Conservation (phyloP, 106 monocot species). For the Narthecium ossifragum region DNA sequence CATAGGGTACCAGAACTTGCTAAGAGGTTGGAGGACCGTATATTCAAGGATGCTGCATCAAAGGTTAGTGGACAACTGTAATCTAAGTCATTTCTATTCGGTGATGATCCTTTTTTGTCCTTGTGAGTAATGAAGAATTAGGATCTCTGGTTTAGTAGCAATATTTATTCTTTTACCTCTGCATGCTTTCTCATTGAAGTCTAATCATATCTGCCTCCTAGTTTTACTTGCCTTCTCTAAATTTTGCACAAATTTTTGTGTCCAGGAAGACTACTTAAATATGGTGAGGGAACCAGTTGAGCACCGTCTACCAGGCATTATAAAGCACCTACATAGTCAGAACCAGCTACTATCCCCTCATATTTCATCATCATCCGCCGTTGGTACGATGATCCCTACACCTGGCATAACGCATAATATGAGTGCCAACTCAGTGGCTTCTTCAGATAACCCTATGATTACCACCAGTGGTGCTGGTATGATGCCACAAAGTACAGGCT, state of each 20-base stretch:
- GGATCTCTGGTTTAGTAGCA: too few species aligned
- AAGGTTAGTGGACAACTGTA: constrained; percentile 26
- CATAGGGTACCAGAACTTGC: constrained; percentile 46
- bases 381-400: constrained; percentile 83
- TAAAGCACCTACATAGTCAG: constrained; percentile 28
- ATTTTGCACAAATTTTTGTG: neutral
- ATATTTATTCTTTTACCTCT: too few species aligned
- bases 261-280: constrained; percentile 71
- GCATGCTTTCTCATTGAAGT: neutral
- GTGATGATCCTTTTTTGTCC: neutral
- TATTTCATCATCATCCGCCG: constrained; percentile 36
- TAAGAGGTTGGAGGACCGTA: constrained; percentile 41
- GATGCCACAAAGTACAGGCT: constrained; percentile 18
- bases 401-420: constrained; percentile 58
- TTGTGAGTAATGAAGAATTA: too few species aligned
- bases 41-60: constrained; percentile 42
- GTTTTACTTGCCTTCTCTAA: neutral
- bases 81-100: neutral
- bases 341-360: constrained; percentile 25
- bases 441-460: constrained; percentile 21
- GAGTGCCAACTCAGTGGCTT: constrained; percentile 20
- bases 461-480: constrained; percentile 23
- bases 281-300: constrained; percentile 47
- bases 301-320: constrained; percentile 32
- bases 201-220: neutral